Percentiles rank a stretch among this genome's conserved stretches.
phyloP scores from a whole-genome alignment of 768 basidiomycete genomes.

The Tylopilus rubrobrunneus region DNA sequence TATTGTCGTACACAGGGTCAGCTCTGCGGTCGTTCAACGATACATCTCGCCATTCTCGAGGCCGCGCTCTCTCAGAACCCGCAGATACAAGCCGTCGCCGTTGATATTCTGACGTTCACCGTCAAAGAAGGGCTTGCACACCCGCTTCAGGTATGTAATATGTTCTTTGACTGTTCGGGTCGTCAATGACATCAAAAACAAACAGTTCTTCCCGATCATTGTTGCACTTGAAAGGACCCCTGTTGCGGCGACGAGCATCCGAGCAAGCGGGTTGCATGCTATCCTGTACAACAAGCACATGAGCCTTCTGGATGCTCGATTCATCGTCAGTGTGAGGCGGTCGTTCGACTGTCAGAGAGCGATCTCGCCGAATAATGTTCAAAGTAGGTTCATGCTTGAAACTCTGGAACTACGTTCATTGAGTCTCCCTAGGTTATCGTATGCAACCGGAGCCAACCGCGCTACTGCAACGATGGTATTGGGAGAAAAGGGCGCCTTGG shows the following conservation, averaged over 20 bases:
- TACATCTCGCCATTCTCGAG: constrained; percentile 80
- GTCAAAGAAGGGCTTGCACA: constrained; percentile 95
- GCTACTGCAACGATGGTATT: constrained; percentile 86
- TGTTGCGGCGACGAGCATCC: constrained; percentile 51
- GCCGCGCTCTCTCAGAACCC: constrained; percentile 71
- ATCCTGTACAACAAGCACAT: constrained; percentile 86
- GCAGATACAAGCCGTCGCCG: constrained; percentile 75
- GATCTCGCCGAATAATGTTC: constrained; percentile 42
- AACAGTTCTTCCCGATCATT: constrained; percentile 87
- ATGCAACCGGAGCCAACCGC: constrained; percentile 63
- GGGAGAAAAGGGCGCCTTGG: constrained; percentile 82
- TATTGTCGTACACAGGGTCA: constrained; percentile 63
- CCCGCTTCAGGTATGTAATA: constrained; percentile 72
- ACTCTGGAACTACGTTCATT: background rate
- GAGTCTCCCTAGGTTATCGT: constrained; percentile 52
- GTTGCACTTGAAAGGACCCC: constrained; percentile 91
- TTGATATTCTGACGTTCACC: constrained; percentile 90
- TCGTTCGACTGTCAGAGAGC: constrained; percentile 83
- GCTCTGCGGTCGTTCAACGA: constrained; percentile 91
- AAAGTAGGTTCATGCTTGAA: constrained; percentile 38
- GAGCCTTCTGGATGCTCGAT: constrained; percentile 83
- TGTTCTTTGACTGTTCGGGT: background rate
- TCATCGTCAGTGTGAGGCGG: constrained; percentile 70
- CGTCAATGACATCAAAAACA: background rate
- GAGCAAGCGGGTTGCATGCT: constrained; percentile 77